Base-by-base conservation (phyloP, 2,329 filamentous ascomycete species). In the Coniochaeta sp. region DNA sequence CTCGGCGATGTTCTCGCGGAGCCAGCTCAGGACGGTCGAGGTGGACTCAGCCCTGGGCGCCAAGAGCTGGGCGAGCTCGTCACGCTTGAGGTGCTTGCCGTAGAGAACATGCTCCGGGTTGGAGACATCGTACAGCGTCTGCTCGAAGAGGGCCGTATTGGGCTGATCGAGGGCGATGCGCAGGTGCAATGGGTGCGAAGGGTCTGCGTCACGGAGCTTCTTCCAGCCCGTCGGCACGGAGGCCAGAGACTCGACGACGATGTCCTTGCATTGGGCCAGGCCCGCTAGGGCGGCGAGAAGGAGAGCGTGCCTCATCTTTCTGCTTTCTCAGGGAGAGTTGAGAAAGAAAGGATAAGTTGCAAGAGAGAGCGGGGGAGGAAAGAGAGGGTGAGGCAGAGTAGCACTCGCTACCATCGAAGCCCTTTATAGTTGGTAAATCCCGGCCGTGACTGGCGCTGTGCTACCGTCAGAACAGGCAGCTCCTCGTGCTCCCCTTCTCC, bases 41-140 rank as follows among this genome's bases (percentile, higher is more conserved):
- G 75, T 68, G 0, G 79, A 73, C 3, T 72, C 67, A 9, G 68
- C 65, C 16, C 68, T 73, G 0, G 81, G 81, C 6, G 72, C 72
- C 26, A 84, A 73, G 63, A 84, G 75, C 11, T 74, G 72, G 59
- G 78, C 76, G 59, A 83, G 77, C 62, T 81, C 77, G 11, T 79
- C 72, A 8, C 77, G 75, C 44, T 60, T 61, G 63, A 80, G 74
- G 67, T 82, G 80, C 60, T 79, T 68, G 28, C 81, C 81, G 63
- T 83, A 83, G 17, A 71, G 69, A 3, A 73, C 63, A 62, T 76
- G 71, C 7, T 74, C 73, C 1, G 81, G 81, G 0, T 78, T 80
- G 22, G 79, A 80, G 61, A 74, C 66, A 54, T 71, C 68, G 47
- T 70, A 65, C 34, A 73, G 62, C 16, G 64, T 65, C 57, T 67